Percentiles rank a stretch among this genome's conserved stretches.
phyloP scores from a whole-genome alignment of 805 yeast species.

The Yamadazyma paraphyllophila region DNA sequence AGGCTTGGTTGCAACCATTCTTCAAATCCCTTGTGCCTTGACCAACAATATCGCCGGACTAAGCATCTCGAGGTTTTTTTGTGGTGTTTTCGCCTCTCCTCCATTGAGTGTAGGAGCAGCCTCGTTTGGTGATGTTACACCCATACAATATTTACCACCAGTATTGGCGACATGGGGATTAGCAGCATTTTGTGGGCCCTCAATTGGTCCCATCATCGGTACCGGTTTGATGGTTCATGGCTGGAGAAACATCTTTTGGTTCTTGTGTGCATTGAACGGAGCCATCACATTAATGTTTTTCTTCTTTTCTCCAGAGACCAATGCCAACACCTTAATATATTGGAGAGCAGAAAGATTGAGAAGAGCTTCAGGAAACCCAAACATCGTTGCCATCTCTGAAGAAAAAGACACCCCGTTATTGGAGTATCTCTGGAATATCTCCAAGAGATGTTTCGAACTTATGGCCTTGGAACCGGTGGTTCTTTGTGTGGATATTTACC shows the following conservation, averaged over 20 bases:
- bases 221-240: neutral
- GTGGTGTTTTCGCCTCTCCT: constrained; percentile 60
- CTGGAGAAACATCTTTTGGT: constrained; percentile 12
- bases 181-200: constrained; percentile 55
- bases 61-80: constrained; percentile 50
- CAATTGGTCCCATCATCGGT: constrained; percentile 45
- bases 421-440: constrained; percentile 2
- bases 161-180: constrained; percentile 53
- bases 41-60: constrained; percentile 50
- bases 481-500: constrained; percentile 49
- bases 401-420: constrained; percentile 17
- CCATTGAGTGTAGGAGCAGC: constrained; percentile 59
- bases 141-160: constrained; percentile 41
- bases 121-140: constrained; percentile 47
- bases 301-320: constrained; percentile 26
- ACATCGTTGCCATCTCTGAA: constrained; percentile 41
- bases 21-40: constrained; percentile 59
- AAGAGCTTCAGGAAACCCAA: constrained; percentile 44
- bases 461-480: constrained; percentile 56
- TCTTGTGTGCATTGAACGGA: constrained; percentile 8
- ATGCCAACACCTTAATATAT: constrained; percentile 40
- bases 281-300: constrained; percentile 1
- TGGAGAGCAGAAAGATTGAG: constrained; percentile 50
- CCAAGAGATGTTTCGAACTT: constrained; percentile 51
- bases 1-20: constrained; percentile 44